phyloP scores from a whole-genome alignment of 768 basidiomycete genomes.

The Suillus tomentosus region DNA sequence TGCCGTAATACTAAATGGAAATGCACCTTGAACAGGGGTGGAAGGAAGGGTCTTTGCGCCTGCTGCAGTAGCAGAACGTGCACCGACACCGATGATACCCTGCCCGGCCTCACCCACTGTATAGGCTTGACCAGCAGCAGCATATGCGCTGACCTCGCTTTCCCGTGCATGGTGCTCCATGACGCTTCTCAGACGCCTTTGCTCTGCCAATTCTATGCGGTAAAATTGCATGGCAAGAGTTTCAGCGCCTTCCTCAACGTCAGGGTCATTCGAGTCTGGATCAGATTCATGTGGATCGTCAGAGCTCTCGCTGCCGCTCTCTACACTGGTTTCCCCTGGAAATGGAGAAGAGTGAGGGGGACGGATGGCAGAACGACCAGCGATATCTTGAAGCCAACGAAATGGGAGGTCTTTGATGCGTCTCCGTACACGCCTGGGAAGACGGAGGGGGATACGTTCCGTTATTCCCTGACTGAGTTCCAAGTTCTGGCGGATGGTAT shows the following conservation, averaged over 20 bases:
- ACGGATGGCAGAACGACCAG: slow-evolving; percentile 46
- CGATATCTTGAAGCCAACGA: slow-evolving; percentile 76
- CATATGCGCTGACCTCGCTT: slow-evolving; percentile 28
- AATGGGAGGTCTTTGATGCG: slow-evolving; percentile 79
- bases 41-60: slow-evolving; percentile 20
- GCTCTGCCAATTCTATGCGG: slow-evolving; percentile 88
- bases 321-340: slow-evolving; percentile 19
- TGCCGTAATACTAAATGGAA: slow-evolving; percentile 95
- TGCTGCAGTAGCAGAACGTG: slow-evolving; percentile 3
- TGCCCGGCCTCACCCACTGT: slow-evolving; percentile 8
- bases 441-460: slow-evolving; percentile 77
- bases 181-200: slow-evolving; percentile 82
- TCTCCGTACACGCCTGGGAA: slow-evolving; percentile 49
- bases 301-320: slow-evolving; percentile 37
- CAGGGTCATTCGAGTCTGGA: slow-evolving; percentile 37
- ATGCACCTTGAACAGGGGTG: slow-evolving; percentile 19
- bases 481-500: slow-evolving; percentile 85
- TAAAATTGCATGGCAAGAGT: slow-evolving; percentile 92
- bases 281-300: slow-evolving; percentile 36
- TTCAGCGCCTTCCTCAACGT: slow-evolving; percentile 71
- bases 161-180: slow-evolving; percentile 90
- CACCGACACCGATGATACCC: neutral
- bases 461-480: slow-evolving; percentile 77
- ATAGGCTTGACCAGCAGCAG: slow-evolving; percentile 14
- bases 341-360: slow-evolving; percentile 14